Base-by-base conservation (phyloP, 2,329 filamentous ascomycete species). In the Phaeoacremonium minimum region DNA sequence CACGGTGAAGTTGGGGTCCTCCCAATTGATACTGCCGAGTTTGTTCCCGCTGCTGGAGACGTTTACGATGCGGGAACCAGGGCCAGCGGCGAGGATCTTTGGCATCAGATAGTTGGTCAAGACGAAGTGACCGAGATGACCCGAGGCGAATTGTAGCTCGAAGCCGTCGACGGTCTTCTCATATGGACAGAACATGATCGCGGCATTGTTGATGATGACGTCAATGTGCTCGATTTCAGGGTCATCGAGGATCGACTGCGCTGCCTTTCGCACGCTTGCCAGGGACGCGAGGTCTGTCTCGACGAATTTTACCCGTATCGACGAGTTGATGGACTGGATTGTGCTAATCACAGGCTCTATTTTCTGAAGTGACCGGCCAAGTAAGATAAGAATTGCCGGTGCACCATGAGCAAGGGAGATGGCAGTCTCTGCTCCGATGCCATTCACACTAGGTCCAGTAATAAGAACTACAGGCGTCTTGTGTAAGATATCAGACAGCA, bases 201-300 rank as follows among this genome's bases (percentile, higher is more conserved):
- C 69, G 1, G 68, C 67, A 40, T 68, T 69, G 32, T 58, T 57
- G 35, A 67, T 55, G 5, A 70, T 46, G 29, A 67, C 58, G 45
- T 69, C 65, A 26, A 45, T 52, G 30, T 48, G 45, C 36, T 42
- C n/a, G 41, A 59, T 52, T 36, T 52, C 51, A 0, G 40, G n/a
- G 42, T 59, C 54, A 14, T 47, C 36, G 8, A 56, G 46, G 33
- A 53, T 54, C 19, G 45, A 33, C 30, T 44, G 41, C n/a, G 55
- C 56, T n/a, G 55, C 51, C 13, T 43, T 39, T 15, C 56, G 51
- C n/a, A 55, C 52, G 43, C 52, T 59, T 41, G 43, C 42, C 13
- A 54, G 45, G 15, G 54, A 53, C n/a, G 46, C 32, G 14, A 59
- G 42, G 36, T 57, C 55, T 6, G 46, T 39, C 35, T 46, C 38